Evolutionary conservation across 2,329 filamentous ascomycete genomes (phyloP).

Genomic region (Septoria linicola): DNA sequence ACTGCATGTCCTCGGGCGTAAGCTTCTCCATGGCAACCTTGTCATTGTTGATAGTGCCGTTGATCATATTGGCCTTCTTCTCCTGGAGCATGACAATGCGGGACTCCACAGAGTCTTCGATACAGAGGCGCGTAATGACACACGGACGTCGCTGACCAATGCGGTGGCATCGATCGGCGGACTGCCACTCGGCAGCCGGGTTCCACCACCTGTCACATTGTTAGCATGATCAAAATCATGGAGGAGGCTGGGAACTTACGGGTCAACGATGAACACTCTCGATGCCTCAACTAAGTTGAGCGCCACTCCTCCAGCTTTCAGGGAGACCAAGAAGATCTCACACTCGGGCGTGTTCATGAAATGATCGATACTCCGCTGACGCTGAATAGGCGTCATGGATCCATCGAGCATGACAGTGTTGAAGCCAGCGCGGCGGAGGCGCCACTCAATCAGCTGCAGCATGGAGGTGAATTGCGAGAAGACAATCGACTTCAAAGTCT

Average conservation of each 20-base stretch:
- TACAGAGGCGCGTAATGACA: conserved; percentile 89
- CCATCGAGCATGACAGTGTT: conserved; percentile 98
- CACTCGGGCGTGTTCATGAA: conserved; percentile 96
- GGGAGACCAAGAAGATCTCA: conserved; percentile 91
- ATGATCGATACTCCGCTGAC: conserved; percentile 89
- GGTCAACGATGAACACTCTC: conserved; percentile 92
- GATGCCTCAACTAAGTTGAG: conserved; percentile 94
- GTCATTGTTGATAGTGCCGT: conserved; percentile 92
- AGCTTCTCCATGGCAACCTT: conserved; percentile 88
- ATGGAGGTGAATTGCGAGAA: conserved; percentile 98
- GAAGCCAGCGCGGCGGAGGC: conserved; percentile 91
- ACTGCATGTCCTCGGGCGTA: conserved; percentile 89
- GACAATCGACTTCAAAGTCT: conserved; percentile 93
- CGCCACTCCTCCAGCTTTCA: conserved; percentile 94
- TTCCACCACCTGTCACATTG: conserved; percentile 75
- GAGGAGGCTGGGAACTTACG: conserved; percentile 52
- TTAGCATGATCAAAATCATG: conserved; percentile 9
- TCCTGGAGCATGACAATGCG: conserved; percentile 94
- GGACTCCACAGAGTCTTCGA: conserved; percentile 95
- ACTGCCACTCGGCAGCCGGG: conserved; percentile 99
- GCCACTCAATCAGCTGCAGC: conserved; percentile 96
- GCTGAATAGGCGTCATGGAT: conserved; percentile 88
- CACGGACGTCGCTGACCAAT: conserved; percentile 94
- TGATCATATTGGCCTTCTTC: conserved; percentile 98
- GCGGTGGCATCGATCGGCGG: conserved; percentile 79